Evolutionary conservation across 768 basidiomycete species (phyloP), one percentile per base, ranked within the genome.

Genomic region (Calvatia gigantea): DNA sequence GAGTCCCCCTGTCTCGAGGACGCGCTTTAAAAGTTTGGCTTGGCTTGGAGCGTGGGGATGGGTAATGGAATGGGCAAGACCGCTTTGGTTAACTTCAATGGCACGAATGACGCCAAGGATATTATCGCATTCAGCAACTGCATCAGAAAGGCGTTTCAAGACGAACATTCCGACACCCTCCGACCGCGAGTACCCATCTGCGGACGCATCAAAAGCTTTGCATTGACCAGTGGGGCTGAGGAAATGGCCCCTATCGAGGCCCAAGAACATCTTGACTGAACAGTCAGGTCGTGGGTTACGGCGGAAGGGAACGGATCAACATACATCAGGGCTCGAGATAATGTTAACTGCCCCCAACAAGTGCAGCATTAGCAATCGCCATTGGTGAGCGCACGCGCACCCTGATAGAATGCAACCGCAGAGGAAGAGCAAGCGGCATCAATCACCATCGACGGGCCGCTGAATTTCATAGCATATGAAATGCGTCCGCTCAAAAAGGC

Each of bases 351-450:
- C 88, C 87, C 21, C 86, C 88, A 15, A 85, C 89, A 27, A 91
- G 68, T 0, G 86, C 86, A 23, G 85, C 77, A 59, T 78, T 71
- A n/a, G 63, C 87, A 90, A 64, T 90, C 89, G 15, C 75, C 67
- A 57, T 77, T 77, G 67, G 76, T 71, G 23, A 91, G 68, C 1
- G 86, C 83, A 38, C 87, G 81, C 49, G 78, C 83, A 0, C 83
- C 89, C 59, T 84, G 84, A 67, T 89, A 79, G 27, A 91, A 70
- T 7, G 87, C 86, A 12, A 85, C 80, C 29, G 76, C 69, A 4
- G 86, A 86, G 3, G 87, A 86, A 6, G 87, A 90, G 65, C 89
- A 90, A 0, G 87, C 86, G 0, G 88, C 90, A 58, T 91, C 86
- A 32, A 87, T 69, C 0, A 86, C 85, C 15, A 87, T 71, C 0